Conservation (phyloP, 371 early-diverging fungal genomes). For the Coemansia sp. region DNA sequence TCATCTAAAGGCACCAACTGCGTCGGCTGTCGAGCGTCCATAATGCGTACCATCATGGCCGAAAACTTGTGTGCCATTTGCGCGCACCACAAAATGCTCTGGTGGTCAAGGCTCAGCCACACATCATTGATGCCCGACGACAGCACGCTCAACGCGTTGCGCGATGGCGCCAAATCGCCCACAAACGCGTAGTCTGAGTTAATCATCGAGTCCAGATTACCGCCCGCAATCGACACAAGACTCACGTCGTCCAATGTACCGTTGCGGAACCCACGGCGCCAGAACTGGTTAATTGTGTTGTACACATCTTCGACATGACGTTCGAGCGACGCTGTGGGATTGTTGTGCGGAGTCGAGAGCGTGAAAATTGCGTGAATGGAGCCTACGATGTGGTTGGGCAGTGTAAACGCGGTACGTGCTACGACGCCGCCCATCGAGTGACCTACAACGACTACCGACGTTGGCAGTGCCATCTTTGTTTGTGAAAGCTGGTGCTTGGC, state of each 20-base stretch:
- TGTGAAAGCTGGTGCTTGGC: slow-evolving; percentile 3
- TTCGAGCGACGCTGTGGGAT: slow-evolving; percentile 82
- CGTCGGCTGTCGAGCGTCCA: slow-evolving; percentile 63
- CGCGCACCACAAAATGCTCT: slow-evolving; percentile 88
- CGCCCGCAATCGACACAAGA: slow-evolving; percentile 88
- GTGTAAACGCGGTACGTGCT: slow-evolving; percentile 74
- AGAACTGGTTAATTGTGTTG: slow-evolving; percentile 66
- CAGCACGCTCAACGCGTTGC: slow-evolving; percentile 73
- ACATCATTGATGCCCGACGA: slow-evolving; percentile 80
- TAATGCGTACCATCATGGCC: slow-evolving; percentile 60
- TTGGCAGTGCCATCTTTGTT: slow-evolving; percentile 30
- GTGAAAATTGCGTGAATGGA: slow-evolving; percentile 85
- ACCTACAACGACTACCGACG: slow-evolving; percentile 80
- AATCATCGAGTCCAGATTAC: slow-evolving; percentile 82
- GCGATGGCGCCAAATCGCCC: slow-evolving; percentile 64
- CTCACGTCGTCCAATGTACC: slow-evolving; percentile 57
- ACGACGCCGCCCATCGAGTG: slow-evolving; percentile 98
- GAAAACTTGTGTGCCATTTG: slow-evolving; percentile 74
- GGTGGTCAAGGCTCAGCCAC: slow-evolving; percentile 90
- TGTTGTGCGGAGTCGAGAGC: slow-evolving; percentile 84
- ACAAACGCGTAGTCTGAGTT: slow-evolving; percentile 79
- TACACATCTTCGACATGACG: slow-evolving; percentile 76
- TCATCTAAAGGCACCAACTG: slow-evolving; percentile 66
- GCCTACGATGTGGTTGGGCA: slow-evolving; percentile 70
- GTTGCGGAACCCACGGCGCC: slow-evolving; percentile 61